A percentile compares a stretch with the other conserved stretches of the same genome.
Evolutionary conservation across 2,329 filamentous ascomycete species (phyloP).

Genomic region (Pseudocercospora musae): DNA sequence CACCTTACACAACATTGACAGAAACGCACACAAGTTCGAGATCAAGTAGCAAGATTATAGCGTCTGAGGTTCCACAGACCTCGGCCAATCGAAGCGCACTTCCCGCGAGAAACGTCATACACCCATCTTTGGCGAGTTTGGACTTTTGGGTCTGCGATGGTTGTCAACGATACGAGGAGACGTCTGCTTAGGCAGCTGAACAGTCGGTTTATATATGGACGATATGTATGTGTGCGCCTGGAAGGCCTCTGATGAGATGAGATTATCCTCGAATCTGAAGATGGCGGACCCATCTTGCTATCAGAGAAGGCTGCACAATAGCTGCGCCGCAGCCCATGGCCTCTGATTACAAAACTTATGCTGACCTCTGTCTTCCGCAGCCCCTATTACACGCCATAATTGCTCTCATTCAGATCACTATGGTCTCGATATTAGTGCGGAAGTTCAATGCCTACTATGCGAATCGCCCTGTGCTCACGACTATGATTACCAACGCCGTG

Average conservation of each 20-base stretch:
- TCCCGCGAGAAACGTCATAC: neutral
- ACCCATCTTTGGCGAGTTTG: neutral
- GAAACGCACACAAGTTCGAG: neutral
- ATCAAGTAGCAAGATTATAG: neutral
- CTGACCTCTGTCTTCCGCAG: constrained; percentile 46
- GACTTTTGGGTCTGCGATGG: constrained; percentile 33
- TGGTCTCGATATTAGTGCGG: constrained; percentile 75
- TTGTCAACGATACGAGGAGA: constrained; percentile 40
- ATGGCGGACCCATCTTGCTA: neutral
- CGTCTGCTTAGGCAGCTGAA: constrained; percentile 65
- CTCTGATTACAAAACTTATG: neutral
- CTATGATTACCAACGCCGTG: constrained; percentile 97
- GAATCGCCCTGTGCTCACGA: constrained; percentile 91
- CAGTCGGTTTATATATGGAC: constrained; percentile 69
- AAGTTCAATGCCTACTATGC: constrained; percentile 95
- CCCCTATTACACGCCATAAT: constrained; percentile 82
- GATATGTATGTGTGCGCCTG: constrained; percentile 58
- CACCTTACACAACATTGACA: neutral
- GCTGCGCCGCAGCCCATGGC: neutral
- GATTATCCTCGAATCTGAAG: neutral
- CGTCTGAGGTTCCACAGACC: neutral
- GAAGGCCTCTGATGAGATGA: neutral
- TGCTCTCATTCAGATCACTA: constrained; percentile 82
- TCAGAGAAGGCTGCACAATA: neutral
- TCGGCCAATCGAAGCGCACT: neutral